Evolutionary conservation across 345 rosid genomes (phyloP).

Genomic region (Cardamine occulta): DNA sequence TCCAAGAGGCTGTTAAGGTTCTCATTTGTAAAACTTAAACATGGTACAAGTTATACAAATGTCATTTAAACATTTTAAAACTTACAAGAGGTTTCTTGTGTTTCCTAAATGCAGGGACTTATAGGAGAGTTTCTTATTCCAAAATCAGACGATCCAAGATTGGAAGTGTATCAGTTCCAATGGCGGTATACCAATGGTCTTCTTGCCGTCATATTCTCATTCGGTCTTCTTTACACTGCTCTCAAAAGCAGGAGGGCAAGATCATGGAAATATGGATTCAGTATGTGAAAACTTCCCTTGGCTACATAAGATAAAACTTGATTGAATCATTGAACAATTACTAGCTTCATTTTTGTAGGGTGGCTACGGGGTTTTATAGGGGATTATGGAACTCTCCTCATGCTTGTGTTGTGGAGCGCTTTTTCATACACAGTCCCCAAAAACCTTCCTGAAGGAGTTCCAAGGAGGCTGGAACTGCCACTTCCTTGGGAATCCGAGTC

Average conservation of each 20-base stretch:
- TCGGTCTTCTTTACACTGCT: conserved; percentile 65
- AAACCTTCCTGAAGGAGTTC: conserved; percentile 71
- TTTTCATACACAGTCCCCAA: conserved; percentile 55
- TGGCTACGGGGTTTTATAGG: conserved; percentile 67
- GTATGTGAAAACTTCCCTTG: conserved; percentile 45
- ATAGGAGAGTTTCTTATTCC: conserved; percentile 66
- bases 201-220: conserved; percentile 68
- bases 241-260: conserved; percentile 79
- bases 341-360: conserved; percentile 47
- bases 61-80: conserved; percentile 1
- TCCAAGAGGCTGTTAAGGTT: conserved; percentile 86
- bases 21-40: conserved; percentile 13
- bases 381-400: conserved; percentile 85
- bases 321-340: conserved; percentile 13
- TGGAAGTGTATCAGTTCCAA: conserved; percentile 55
- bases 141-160: conserved; percentile 47
- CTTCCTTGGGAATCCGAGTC: conserved; percentile 68
- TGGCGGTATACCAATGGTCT: conserved; percentile 79
- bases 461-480: conserved; percentile 75
- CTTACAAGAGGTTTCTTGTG: neutral
- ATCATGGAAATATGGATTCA: conserved; percentile 74
- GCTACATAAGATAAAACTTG: neutral
- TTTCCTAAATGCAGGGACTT: conserved; percentile 56
- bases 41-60: conserved; percentile 6
- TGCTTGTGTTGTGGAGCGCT: conserved; percentile 80